These are phyloP conservation scores for Ceratobasidium sp. DNA, from an alignment of 1,284 basidiomycete genomes.

Conservation along the genomic window DNA sequence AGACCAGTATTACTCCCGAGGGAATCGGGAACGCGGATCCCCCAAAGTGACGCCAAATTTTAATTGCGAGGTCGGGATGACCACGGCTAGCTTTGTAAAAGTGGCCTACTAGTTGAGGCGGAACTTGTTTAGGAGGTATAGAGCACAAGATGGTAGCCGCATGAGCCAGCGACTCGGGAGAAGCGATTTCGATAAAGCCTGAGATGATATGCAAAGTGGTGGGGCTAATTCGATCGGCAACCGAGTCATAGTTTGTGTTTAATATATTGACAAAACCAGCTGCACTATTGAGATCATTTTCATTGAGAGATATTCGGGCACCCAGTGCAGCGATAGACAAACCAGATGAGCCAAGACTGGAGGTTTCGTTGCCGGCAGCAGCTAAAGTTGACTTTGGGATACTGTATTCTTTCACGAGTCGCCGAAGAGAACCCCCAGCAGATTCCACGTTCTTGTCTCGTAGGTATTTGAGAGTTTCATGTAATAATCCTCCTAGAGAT, in stretches of 20 bases:
- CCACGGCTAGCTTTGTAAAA: neutral
- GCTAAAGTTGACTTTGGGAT: neutral
- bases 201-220: neutral
- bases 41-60: conserved; percentile 6
- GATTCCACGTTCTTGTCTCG: neutral
- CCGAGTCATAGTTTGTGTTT: neutral
- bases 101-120: neutral
- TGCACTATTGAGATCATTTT: neutral
- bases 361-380: neutral
- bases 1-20: neutral
- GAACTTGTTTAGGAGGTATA: neutral
- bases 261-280: neutral
- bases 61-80: neutral
- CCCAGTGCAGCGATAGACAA: conserved; percentile 23
- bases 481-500: neutral
- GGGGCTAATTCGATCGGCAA: neutral
- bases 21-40: neutral
- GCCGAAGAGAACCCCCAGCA: conserved; percentile 4
- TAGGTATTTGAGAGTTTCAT: neutral
- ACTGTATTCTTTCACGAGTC: conserved; percentile 2
- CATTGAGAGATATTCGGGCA: conserved; percentile 9
- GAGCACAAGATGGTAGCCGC: conserved; percentile 4
- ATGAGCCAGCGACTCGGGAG: conserved; percentile 8
- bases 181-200: conserved; percentile 4
- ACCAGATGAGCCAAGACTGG: neutral